Evolutionary conservation across 2,329 filamentous ascomycete genomes (phyloP).

Genomic region (Cladophialophora psammophila): DNA sequence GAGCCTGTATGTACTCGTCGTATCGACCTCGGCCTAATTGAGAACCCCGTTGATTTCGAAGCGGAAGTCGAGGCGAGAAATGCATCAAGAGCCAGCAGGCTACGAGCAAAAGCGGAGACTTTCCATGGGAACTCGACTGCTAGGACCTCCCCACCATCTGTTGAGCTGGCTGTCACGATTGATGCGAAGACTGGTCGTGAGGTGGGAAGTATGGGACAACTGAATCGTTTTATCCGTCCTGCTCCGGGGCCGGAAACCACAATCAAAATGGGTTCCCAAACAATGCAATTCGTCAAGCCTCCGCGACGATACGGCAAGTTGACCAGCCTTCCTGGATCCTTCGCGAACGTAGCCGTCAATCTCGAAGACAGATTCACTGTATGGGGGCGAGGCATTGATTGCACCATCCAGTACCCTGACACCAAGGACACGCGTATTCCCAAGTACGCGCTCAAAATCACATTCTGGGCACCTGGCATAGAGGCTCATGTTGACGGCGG

Average conservation of each 20-base stretch:
- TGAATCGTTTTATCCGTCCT: slow-evolving; percentile 36
- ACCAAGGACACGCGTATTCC: slow-evolving; percentile 74
- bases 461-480: slow-evolving; percentile 74
- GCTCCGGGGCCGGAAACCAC: slow-evolving; percentile 19
- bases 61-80: slow-evolving; percentile 35
- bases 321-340: slow-evolving; percentile 70
- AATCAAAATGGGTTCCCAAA: slow-evolving; percentile 26
- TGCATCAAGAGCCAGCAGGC: slow-evolving; percentile 36
- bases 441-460: slow-evolving; percentile 79
- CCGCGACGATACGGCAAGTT: slow-evolving; percentile 67
- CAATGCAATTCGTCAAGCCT: slow-evolving; percentile 45
- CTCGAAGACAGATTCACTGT: slow-evolving; percentile 73
- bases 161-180: slow-evolving; percentile 51
- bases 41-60: slow-evolving; percentile 35
- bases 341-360: slow-evolving; percentile 67
- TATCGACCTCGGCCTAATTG: slow-evolving; percentile 47
- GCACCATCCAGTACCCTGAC: slow-evolving; percentile 72
- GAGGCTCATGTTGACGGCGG: slow-evolving; percentile 65
- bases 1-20: slow-evolving; percentile 45
- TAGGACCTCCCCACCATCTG: slow-evolving; percentile 15
- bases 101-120: slow-evolving; percentile 36
- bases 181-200: slow-evolving; percentile 52
- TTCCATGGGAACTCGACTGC: slow-evolving; percentile 28
- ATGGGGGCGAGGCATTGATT: slow-evolving; percentile 76
- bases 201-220: slow-evolving; percentile 35